A percentile compares a stretch with the other conserved stretches of the same genome.
Evolutionary conservation across 331 rosid genomes (phyloP).

Genomic region (Quercus tomentella): DNA sequence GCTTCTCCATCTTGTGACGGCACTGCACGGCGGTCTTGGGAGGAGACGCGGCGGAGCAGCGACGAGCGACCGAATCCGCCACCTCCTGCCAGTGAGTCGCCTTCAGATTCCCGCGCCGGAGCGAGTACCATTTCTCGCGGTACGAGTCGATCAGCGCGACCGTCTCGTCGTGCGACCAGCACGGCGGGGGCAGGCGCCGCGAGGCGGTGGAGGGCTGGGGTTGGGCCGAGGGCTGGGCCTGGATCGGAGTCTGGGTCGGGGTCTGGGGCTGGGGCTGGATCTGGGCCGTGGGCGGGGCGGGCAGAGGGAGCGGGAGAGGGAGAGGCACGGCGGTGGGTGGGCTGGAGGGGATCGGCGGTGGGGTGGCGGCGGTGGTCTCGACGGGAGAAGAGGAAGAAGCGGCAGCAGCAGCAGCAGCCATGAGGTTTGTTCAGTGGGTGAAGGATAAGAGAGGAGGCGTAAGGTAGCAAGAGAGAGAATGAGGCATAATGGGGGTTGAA

Average conservation of each 20-base stretch:
- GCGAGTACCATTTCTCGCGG: slow-evolving; percentile 92
- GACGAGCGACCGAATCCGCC: slow-evolving; percentile 62
- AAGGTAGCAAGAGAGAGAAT: not conserved
- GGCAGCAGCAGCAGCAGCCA: not conserved
- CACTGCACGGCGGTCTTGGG: slow-evolving; percentile 93
- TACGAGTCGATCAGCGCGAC: slow-evolving; percentile 82
- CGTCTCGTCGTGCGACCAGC: slow-evolving; percentile 91
- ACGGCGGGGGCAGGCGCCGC: slow-evolving; percentile 64
- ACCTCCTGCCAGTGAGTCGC: slow-evolving; percentile 97
- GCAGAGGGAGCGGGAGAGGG: slow-evolving; percentile 14
- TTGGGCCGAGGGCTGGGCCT: slow-evolving; percentile 22
- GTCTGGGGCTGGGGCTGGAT: slow-evolving; percentile 16
- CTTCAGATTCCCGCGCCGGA: slow-evolving; percentile 85
- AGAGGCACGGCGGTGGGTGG: slow-evolving; percentile 18
- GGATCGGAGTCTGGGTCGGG: slow-evolving; percentile 10
- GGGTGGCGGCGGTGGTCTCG: slow-evolving; percentile 14
- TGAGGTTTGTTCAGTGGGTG: no score
- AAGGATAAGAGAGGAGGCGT: not conserved
- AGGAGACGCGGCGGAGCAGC: slow-evolving; percentile 66
- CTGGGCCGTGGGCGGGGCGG: slow-evolving; percentile 14
- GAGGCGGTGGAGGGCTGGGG: slow-evolving; percentile 31
- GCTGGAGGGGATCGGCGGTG: slow-evolving; percentile 11
- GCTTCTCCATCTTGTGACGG: slow-evolving; percentile 96
- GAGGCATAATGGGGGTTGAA: slow-evolving; percentile 33
- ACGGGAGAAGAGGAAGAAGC: slow-evolving; percentile 41